Evolutionary conservation across 2,329 filamentous ascomycete species (phyloP).

Genomic region (Aspergillus sp.): DNA sequence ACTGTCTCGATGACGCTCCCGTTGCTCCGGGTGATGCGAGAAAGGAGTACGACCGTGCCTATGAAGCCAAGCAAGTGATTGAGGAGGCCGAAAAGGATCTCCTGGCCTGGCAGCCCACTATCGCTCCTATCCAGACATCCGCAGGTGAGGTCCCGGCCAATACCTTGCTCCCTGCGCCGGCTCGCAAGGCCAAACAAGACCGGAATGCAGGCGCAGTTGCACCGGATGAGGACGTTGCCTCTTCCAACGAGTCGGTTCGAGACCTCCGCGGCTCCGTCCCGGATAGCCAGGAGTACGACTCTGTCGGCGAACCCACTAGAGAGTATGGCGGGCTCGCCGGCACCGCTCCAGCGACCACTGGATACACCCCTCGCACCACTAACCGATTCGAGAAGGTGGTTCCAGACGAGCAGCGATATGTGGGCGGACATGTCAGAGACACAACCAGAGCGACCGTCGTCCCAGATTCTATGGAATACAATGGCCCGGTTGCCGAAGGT

Average conservation of each 20-base stretch:
- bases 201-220: neutral
- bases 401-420: too few species aligned
- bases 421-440: too few species aligned
- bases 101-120: conserved; percentile 63
- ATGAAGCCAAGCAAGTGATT: conserved; percentile 76
- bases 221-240: neutral
- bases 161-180: conserved; percentile 32
- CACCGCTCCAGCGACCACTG: neutral
- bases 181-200: conserved; percentile 7
- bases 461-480: too few species aligned
- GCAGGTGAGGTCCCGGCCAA: conserved; percentile 47
- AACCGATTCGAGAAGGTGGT: neutral
- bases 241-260: neutral
- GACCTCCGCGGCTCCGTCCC: conserved; percentile 7
- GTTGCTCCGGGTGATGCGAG: conserved; percentile 81
- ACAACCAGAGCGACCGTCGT: too few species aligned
- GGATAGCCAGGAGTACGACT: neutral
- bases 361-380: neutral
- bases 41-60: conserved; percentile 62
- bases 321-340: neutral
- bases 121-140: conserved; percentile 54
- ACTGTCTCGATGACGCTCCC: conserved; percentile 83
- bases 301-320: neutral
- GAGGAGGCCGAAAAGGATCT: conserved; percentile 92
- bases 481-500: neutral